Evolutionary conservation across 192 early-diverging fungal genomes (phyloP).

Genomic region (Podila epicladia): DNA sequence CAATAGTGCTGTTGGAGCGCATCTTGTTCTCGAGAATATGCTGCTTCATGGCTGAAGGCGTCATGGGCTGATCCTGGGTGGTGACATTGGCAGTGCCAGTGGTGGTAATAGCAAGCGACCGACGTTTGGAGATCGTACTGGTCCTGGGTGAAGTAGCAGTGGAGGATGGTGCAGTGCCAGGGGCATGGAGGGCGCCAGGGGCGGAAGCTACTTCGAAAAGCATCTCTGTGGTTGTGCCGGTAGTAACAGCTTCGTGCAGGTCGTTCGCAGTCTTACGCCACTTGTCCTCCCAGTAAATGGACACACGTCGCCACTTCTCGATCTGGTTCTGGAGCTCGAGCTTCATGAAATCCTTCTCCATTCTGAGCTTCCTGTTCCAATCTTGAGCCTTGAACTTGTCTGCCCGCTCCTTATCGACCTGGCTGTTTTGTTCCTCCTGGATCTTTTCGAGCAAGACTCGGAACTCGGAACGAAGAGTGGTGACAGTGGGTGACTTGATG

Average conservation of each 20-base stretch:
- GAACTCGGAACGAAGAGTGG: constrained; percentile 34
- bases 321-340: constrained; percentile 47
- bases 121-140: constrained; percentile 23
- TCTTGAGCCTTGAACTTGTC: constrained; percentile 38
- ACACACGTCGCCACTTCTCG: constrained; percentile 46
- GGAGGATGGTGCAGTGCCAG: not conserved
- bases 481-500: constrained; percentile 45
- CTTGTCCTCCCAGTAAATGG: constrained; percentile 45
- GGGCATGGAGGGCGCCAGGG: not conserved
- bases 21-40: constrained; percentile 43
- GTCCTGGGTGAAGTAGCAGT: constrained; percentile 11
- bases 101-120: constrained; percentile 30
- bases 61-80: constrained; percentile 17
- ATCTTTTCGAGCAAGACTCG: constrained; percentile 40
- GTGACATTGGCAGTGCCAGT: not conserved
- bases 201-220: constrained; percentile 26
- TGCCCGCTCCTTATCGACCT: constrained; percentile 26
- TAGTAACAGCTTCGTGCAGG: constrained; percentile 36
- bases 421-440: constrained; percentile 34
- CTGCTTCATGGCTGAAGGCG: constrained; percentile 42
- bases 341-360: constrained; percentile 52
- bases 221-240: constrained; percentile 18
- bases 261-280: constrained; percentile 47
- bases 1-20: not conserved
- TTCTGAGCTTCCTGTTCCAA: constrained; percentile 40